Evolutionary conservation across 768 basidiomycete species (phyloP).

Genomic region (Tricholoma sp.): DNA sequence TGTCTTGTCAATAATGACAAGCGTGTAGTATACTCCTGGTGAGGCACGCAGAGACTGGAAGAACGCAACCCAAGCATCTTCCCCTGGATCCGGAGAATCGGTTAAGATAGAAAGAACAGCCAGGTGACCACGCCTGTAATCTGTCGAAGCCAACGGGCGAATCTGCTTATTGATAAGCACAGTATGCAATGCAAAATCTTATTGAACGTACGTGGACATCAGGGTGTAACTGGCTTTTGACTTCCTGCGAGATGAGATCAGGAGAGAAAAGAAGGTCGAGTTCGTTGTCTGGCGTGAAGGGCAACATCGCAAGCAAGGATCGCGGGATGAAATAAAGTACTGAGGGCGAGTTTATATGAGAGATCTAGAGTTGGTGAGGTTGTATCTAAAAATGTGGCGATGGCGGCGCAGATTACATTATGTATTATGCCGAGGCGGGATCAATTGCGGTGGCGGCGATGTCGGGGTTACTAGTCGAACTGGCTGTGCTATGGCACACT

Average conservation of each 20-base stretch:
- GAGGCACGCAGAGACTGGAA: constrained; percentile 55
- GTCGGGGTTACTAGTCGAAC: too few relatives aligned
- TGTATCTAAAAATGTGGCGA: too few relatives aligned
- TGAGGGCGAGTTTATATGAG: too few relatives aligned
- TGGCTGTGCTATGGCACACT: too few relatives aligned
- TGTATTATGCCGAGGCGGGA: too few relatives aligned
- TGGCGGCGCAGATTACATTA: too few relatives aligned
- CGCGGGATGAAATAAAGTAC: not conserved
- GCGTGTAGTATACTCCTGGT: constrained; percentile 68
- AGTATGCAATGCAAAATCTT: not conserved
- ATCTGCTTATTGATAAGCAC: constrained; percentile 44
- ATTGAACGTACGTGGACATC: constrained; percentile 36
- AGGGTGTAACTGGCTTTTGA: constrained; percentile 52
- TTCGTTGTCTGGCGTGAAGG: constrained; percentile 53
- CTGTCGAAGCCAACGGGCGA: constrained; percentile 83
- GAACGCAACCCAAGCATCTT: constrained; percentile 63
- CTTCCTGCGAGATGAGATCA: constrained; percentile 62
- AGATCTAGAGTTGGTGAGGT: too few relatives aligned
- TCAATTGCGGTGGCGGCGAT: too few relatives aligned
- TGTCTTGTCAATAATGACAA: constrained; percentile 76
- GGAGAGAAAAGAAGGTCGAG: constrained; percentile 79
- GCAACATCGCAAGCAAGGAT: constrained; percentile 3
- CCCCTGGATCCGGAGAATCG: constrained; percentile 62
- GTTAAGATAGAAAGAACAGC: constrained; percentile 77
- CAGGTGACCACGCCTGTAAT: constrained; percentile 80